Conservation (phyloP, 192 early-diverging fungal species). For the Umbelopsis isabellina region DNA sequence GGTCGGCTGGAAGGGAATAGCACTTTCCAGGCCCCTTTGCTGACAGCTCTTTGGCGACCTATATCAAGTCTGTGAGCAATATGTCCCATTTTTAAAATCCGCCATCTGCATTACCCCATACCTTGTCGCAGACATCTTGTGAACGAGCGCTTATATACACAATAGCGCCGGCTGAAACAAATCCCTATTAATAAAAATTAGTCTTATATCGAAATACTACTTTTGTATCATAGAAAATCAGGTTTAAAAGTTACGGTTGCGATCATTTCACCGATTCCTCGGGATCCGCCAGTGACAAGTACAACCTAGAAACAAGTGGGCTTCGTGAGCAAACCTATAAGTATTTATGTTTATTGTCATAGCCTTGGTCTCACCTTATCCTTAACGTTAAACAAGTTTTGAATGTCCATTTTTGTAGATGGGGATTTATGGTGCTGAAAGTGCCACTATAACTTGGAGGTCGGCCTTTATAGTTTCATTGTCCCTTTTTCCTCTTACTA, state of each 20-base stretch:
- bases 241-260: conserved; percentile 36
- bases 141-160: conserved; percentile 93
- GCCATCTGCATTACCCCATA: conserved; percentile 27
- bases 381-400: conserved; percentile 62
- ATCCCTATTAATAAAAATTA: conserved; percentile 46
- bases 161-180: conserved; percentile 86
- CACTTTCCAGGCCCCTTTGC: conserved; percentile 69
- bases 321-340: not conserved
- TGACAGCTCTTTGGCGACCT: conserved; percentile 65
- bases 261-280: conserved; percentile 63
- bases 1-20: conserved; percentile 73
- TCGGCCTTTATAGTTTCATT: not conserved
- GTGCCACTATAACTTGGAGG: not conserved
- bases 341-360: no score
- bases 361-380: conserved; percentile 56
- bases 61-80: not conserved
- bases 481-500: not conserved
- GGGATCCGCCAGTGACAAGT: conserved; percentile 79
- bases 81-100: no score
- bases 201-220: not conserved
- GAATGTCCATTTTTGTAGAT: conserved; percentile 29
- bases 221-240: not conserved
- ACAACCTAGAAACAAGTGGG: conserved; percentile 46
- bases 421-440: not conserved
- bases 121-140: conserved; percentile 57